Evolutionary conservation across 2,329 filamentous ascomycete species (phyloP).

Genomic region (Colletotrichum tropicale): DNA sequence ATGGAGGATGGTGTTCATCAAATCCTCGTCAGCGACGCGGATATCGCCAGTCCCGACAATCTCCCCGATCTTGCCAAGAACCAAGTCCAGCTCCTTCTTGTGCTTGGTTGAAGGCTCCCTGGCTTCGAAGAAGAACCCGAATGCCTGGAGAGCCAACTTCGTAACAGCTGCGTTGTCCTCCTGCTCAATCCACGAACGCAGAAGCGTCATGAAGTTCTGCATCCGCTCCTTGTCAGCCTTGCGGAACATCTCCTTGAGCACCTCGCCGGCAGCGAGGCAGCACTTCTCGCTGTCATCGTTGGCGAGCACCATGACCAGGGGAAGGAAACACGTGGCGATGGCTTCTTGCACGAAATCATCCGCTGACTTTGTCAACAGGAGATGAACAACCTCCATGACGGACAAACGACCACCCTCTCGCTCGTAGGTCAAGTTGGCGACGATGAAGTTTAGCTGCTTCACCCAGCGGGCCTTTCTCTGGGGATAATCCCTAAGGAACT

Average conservation of each 20-base stretch:
- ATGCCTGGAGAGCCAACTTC: slow-evolving; percentile 78
- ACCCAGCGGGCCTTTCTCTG: slow-evolving; percentile 88
- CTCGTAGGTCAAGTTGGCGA: slow-evolving; percentile 90
- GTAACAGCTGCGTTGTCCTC: slow-evolving; percentile 73
- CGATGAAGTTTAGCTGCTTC: slow-evolving; percentile 87
- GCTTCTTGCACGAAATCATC: slow-evolving; percentile 85
- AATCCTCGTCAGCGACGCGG: slow-evolving; percentile 66
- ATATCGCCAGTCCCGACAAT: slow-evolving; percentile 60
- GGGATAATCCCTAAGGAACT: slow-evolving; percentile 93
- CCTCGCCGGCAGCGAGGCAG: slow-evolving; percentile 76
- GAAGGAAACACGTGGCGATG: slow-evolving; percentile 81
- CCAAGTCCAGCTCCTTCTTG: slow-evolving; percentile 69
- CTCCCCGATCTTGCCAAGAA: slow-evolving; percentile 59
- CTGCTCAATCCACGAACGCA: slow-evolving; percentile 79
- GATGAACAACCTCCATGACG: slow-evolving; percentile 88
- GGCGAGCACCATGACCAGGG: slow-evolving; percentile 81
- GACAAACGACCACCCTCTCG: slow-evolving; percentile 88
- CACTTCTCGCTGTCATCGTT: slow-evolving; percentile 91
- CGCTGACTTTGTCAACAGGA: slow-evolving; percentile 84
- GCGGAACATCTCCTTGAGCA: slow-evolving; percentile 82
- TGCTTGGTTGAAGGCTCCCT: slow-evolving; percentile 63
- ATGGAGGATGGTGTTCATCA: slow-evolving; percentile 75
- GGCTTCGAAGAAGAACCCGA: slow-evolving; percentile 81
- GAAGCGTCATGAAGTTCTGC: slow-evolving; percentile 71
- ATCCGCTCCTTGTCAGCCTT: slow-evolving; percentile 76